Evolutionary conservation across 768 basidiomycete genomes (phyloP).

Genomic region (Lactarius indigo): DNA sequence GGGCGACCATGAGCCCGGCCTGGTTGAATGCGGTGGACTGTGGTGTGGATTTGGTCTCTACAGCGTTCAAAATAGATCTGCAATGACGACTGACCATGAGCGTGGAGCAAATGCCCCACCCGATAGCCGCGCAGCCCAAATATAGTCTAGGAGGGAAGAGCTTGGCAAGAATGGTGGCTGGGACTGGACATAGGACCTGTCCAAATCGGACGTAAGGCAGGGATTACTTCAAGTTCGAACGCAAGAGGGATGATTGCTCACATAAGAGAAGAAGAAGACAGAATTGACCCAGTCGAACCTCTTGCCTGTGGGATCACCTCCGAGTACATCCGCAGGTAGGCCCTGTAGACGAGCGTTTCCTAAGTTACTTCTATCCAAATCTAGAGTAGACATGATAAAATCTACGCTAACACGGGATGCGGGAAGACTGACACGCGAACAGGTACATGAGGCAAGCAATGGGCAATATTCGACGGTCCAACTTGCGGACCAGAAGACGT

Average conservation of each 20-base stretch:
- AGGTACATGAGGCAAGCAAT: conserved; percentile 71
- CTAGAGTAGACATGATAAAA: conserved; percentile 21
- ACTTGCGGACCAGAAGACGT: conserved; percentile 53
- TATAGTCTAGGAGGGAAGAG: conserved; percentile 64
- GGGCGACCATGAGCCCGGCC: conserved; percentile 51
- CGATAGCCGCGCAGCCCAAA: conserved; percentile 61
- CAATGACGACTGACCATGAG: conserved; percentile 48
- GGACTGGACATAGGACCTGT: conserved; percentile 68
- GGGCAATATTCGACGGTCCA: conserved; percentile 66
- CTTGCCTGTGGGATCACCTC: conserved; percentile 62
- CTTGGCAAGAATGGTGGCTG: conserved; percentile 63
- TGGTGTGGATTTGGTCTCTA: background rate
- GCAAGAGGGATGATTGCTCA: conserved; percentile 30
- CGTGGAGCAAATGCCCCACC: conserved; percentile 76
- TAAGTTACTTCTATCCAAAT: conserved; percentile 73
- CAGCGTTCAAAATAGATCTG: background rate
- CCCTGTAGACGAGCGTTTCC: conserved; percentile 79
- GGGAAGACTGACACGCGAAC: conserved; percentile 59
- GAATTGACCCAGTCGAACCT: conserved; percentile 80
- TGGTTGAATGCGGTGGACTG: conserved; percentile 63
- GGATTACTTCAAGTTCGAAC: background rate
- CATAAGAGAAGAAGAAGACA: conserved; percentile 77
- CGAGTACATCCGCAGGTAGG: conserved; percentile 57
- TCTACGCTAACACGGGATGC: background rate
- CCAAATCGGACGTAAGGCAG: background rate